A percentile compares a stretch with the other conserved stretches of the same genome.
Conservation (phyloP, 1,284 basidiomycete genomes). For the Hortiboletus rubellus region DNA sequence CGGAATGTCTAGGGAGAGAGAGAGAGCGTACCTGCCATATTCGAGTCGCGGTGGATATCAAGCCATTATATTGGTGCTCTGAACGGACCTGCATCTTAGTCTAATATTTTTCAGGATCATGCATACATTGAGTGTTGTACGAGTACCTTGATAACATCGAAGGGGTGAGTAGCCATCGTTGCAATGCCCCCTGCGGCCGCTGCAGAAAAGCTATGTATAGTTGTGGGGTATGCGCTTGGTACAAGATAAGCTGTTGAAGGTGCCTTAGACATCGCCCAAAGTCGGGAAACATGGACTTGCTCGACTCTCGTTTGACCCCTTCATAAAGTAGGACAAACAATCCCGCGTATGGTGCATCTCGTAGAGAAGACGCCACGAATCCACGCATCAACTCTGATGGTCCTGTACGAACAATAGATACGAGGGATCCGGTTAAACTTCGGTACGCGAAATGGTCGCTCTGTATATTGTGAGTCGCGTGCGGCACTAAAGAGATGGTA, state of each 20-base stretch:
- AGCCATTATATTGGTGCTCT: constrained; percentile 68
- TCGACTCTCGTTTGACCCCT: constrained; percentile 69
- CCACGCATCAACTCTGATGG: constrained; percentile 86
- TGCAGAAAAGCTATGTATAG: constrained; percentile 63
- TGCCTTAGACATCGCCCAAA: constrained; percentile 6
- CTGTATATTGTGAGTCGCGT: constrained; percentile 39
- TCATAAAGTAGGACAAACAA: constrained; percentile 94
- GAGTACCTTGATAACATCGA: constrained; percentile 84
- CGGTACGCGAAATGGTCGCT: constrained; percentile 79
- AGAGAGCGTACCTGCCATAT: constrained; percentile 62
- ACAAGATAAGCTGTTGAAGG: constrained; percentile 33
- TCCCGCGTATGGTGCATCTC: constrained; percentile 96
- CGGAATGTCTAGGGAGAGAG: background rate
- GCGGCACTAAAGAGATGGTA: background rate
- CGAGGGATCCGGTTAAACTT: constrained; percentile 61
- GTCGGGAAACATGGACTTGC: constrained; percentile 40
- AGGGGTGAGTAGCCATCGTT: constrained; percentile 83
- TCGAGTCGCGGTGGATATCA: constrained; percentile 61
- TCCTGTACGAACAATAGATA: constrained; percentile 68
- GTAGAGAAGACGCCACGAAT: constrained; percentile 84
- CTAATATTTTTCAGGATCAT: constrained; percentile 33
- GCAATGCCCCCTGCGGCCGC: constrained; percentile 79
- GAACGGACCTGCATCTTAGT: constrained; percentile 88
- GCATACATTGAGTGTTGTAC: background rate
- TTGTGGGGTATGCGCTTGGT: constrained; percentile 42